Conservation (phyloP, 2,329 filamentous ascomycete species). For the Colletotrichum somersetense region DNA sequence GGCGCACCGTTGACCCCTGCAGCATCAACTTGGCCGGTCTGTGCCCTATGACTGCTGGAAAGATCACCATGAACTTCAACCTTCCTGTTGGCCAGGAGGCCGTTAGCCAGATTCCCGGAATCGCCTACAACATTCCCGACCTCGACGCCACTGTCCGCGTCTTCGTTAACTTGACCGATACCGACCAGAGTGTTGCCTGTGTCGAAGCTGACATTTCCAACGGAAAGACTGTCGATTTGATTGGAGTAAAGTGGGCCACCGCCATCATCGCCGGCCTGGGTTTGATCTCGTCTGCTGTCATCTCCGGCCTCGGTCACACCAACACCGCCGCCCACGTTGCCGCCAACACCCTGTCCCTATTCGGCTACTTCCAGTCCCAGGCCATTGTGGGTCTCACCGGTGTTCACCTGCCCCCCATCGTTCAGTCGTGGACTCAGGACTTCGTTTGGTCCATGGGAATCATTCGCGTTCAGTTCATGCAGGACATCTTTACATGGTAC, state of each 20-base stretch:
- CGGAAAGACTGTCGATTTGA: constrained; percentile 89
- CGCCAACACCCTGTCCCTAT: constrained; percentile 92
- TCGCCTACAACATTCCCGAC: constrained; percentile 91
- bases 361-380: constrained; percentile 94
- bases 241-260: constrained; percentile 89
- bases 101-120: constrained; percentile 77
- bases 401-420: constrained; percentile 86
- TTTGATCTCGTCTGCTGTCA: constrained; percentile 85
- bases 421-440: constrained; percentile 94
- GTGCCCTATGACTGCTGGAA: constrained; percentile 91
- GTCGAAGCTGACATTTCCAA: constrained; percentile 91
- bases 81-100: constrained; percentile 69
- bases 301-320: constrained; percentile 90
- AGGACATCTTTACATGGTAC: constrained; percentile 93
- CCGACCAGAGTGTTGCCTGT: constrained; percentile 78
- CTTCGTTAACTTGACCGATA: constrained; percentile 78
- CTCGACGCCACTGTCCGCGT: constrained; percentile 88
- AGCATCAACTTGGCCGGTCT: constrained; percentile 76
- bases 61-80: constrained; percentile 82
- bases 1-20: constrained; percentile 81
- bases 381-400: constrained; percentile 90
- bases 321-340: constrained; percentile 96
- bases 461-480: constrained; percentile 87
- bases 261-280: constrained; percentile 89
- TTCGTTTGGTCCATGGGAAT: constrained; percentile 99